Evolutionary conservation across 2,329 filamentous ascomycete genomes (phyloP), one percentile per base, ranked within the genome.

Genomic region (Aspergillus sp.): DNA sequence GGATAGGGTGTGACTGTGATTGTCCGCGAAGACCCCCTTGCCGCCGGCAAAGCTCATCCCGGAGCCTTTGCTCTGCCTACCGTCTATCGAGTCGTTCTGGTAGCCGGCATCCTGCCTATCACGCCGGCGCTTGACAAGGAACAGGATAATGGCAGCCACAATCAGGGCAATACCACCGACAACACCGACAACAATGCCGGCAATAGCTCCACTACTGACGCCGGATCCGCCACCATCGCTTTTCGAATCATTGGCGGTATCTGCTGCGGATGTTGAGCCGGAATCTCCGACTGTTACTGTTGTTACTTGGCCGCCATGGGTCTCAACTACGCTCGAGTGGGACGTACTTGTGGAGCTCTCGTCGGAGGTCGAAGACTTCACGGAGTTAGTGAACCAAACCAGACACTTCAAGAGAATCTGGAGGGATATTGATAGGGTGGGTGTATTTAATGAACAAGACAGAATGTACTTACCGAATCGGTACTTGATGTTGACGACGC

Each of bases 111-210:
- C 63, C 5, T 69, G 9, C 27, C 9, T 61, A 2, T 69, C 52
- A 27, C 68, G 70, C 54, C 75, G 76, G 52, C 74, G 72, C 49
- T 70, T 72, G 47, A 72, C 71, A 52, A 72, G 72, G 62, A 75
- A 74, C 49, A 77, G 61, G 57, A 78, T 66, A 9, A 73, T 62
- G n/a, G 74, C 57, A n/a, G 68, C 76, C 14, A 71, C 66, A 14
- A 79, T 51, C 17, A 74, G 60, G 41, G 70, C 76, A 17, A 75
- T 60, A 35, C 72, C 77, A 47, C 73, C 69, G 19, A 78, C 60
- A 12, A 74, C 66, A 56, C 77, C 78, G 27, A 79, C 68, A 4
- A 78, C 75, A 50, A 79, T 73, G 27, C 78, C 78, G 6, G 76
- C 77, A 57, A 79, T 76, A 11, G 73, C 71, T 33, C 78, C 78